Evolutionary conservation across 1,284 basidiomycete species (phyloP).

Genomic region (Trametes polyzona): DNA sequence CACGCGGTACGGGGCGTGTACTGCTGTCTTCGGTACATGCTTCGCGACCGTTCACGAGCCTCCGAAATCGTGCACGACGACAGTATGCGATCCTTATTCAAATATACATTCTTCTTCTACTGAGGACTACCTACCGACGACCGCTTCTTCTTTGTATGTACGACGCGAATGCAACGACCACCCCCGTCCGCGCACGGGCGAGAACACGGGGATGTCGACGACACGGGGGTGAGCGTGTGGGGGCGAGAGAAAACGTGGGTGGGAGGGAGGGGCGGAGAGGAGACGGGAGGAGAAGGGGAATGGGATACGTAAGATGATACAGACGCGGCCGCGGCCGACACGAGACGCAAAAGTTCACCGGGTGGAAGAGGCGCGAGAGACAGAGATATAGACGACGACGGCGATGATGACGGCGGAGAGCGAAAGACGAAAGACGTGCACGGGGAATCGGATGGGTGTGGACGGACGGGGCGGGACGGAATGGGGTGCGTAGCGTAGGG

Average conservation of each 20-base stretch:
- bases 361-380: no score
- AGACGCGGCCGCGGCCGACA: slow-evolving; percentile 17
- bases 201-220: background rate
- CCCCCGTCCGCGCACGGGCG: background rate
- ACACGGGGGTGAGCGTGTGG: background rate
- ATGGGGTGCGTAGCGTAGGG: no score
- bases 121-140: slow-evolving; percentile 13
- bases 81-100: slow-evolving; percentile 13
- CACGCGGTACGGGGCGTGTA: no score
- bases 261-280: background rate
- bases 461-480: slow-evolving; percentile 7
- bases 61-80: no score
- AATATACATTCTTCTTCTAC: slow-evolving; percentile 30
- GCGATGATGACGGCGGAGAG: slow-evolving; percentile 10
- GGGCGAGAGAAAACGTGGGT: background rate
- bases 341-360: slow-evolving; percentile 20
- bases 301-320: slow-evolving; percentile 17
- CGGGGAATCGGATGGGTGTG: slow-evolving; percentile 1
- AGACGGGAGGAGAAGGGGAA: slow-evolving; percentile 8
- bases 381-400: no score
- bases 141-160: slow-evolving; percentile 25
- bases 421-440: slow-evolving; percentile 7
- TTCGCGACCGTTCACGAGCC: no score
- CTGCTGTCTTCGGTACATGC: no score
- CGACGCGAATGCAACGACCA: slow-evolving; percentile 15